Evolutionary conservation across 2,329 filamentous ascomycete genomes (phyloP).

Genomic region (Trichoderma cornu-damae): DNA sequence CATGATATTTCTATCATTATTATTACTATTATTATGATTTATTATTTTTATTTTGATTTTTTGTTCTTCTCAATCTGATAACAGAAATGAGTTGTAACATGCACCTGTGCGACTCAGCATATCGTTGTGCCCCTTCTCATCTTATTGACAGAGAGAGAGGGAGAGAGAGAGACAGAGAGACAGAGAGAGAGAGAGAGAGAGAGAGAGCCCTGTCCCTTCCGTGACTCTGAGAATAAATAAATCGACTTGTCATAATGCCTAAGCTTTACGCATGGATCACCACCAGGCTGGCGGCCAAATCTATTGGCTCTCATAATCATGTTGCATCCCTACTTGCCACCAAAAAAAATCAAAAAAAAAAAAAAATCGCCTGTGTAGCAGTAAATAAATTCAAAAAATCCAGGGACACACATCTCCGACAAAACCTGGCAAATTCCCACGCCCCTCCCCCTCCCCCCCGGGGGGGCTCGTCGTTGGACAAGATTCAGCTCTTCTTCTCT

Average conservation of each 20-base stretch:
- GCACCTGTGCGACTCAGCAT: neutral
- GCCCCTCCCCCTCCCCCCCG: no score
- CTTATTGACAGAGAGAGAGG: neutral
- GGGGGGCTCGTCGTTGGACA: neutral
- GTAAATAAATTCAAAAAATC: no score
- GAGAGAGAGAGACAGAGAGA: no score
- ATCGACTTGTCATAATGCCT: constrained; percentile 9
- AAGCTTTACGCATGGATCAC: constrained; percentile 5
- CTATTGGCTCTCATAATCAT: neutral
- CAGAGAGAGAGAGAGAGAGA: no score
- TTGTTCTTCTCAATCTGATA: neutral
- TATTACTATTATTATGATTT: no score
- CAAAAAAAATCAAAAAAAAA: no score
- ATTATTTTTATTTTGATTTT: no score
- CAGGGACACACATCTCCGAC: neutral
- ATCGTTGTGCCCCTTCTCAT: neutral
- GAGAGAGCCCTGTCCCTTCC: no score
- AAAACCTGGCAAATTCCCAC: neutral
- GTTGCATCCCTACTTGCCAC: neutral
- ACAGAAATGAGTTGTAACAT: neutral
- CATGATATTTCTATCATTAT: neutral
- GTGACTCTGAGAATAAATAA: no score
- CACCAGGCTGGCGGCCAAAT: neutral
- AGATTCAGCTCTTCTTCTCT: neutral
- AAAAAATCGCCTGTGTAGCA: no score